These are phyloP conservation scores for Ambrosiella cleistominuta DNA, from an alignment of 2,329 filamentous ascomycete genomes.

Conservation along the genomic window DNA sequence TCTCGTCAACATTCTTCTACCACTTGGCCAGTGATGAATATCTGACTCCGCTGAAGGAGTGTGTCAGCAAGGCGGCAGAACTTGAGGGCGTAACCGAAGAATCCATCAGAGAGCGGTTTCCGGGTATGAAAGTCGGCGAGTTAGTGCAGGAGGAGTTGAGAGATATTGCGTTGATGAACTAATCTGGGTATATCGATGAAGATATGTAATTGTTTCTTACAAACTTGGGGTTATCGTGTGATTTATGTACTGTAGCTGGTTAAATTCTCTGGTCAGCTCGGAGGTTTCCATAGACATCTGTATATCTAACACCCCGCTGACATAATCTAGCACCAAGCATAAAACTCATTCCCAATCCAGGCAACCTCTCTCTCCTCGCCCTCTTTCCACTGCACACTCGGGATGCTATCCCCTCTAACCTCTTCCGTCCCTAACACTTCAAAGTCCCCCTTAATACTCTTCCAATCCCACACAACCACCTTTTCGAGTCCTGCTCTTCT, in stretches of 20 bases:
- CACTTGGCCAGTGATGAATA: slow-evolving; percentile 40
- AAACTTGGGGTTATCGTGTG: no score
- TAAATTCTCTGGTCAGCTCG: background rate
- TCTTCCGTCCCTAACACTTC: background rate
- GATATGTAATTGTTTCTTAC: background rate
- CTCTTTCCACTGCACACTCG: background rate
- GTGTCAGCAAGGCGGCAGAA: slow-evolving; percentile 30
- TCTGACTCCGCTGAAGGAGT: slow-evolving; percentile 31
- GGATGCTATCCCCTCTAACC: background rate
- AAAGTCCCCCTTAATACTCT: background rate
- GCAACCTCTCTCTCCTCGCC: background rate
- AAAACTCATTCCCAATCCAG: background rate
- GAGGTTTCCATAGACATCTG: background rate
- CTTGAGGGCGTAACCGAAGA: slow-evolving; percentile 31
- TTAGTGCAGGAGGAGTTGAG: slow-evolving; percentile 33
- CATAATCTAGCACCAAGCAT: background rate
- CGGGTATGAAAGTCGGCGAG: slow-evolving; percentile 38
- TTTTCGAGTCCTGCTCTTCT: background rate
- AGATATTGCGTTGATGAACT: slow-evolving; percentile 25
- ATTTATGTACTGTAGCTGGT: background rate
- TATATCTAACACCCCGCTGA: background rate
- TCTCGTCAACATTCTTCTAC: slow-evolving; percentile 45
- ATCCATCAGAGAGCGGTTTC: slow-evolving; percentile 21
- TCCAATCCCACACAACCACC: background rate
- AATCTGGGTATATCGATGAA: background rate